phyloP scores from a whole-genome alignment of 2,329 filamentous ascomycete genomes.

The Dothiorella sarmentorum region DNA sequence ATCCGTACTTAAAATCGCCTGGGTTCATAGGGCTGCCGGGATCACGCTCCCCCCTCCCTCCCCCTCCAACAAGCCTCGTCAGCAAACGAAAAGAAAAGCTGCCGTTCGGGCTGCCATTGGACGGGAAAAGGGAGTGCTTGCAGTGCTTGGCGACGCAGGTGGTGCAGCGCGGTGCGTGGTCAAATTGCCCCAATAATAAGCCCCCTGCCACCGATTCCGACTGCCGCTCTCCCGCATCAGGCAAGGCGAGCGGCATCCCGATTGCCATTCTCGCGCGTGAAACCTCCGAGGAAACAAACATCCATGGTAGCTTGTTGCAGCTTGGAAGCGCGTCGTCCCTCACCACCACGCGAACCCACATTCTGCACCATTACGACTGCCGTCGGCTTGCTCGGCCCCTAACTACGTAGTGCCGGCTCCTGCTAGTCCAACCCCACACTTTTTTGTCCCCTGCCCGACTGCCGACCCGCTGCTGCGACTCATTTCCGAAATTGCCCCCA shows the following conservation, averaged over 20 bases:
- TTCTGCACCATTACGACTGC: not conserved
- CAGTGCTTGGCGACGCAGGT: constrained; percentile 6
- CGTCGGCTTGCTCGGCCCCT: not conserved
- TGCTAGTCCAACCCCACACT: constrained; percentile 6
- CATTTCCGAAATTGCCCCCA: constrained; percentile 13
- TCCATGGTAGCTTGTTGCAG: not conserved
- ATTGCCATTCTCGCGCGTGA: no score
- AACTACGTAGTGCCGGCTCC: not conserved
- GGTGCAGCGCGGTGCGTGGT: constrained; percentile 3
- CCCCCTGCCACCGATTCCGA: not conserved
- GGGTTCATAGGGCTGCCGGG: constrained; percentile 3
- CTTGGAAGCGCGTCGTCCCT: no score
- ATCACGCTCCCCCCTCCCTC: not conserved
- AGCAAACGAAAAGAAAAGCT: not conserved
- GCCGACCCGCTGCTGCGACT: not conserved
- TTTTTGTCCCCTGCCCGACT: no score
- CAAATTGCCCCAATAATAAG: not conserved
- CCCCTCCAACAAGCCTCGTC: not conserved
- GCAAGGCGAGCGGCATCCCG: not conserved
- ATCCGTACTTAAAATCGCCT: no score
- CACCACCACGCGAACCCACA: no score
- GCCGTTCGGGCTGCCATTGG: not conserved
- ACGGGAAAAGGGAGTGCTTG: not conserved
- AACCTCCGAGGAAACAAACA: not conserved
- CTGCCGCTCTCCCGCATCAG: not conserved